phyloP scores from a whole-genome alignment of 2,329 filamentous ascomycete genomes.

The Colletotrichum sp. region DNA sequence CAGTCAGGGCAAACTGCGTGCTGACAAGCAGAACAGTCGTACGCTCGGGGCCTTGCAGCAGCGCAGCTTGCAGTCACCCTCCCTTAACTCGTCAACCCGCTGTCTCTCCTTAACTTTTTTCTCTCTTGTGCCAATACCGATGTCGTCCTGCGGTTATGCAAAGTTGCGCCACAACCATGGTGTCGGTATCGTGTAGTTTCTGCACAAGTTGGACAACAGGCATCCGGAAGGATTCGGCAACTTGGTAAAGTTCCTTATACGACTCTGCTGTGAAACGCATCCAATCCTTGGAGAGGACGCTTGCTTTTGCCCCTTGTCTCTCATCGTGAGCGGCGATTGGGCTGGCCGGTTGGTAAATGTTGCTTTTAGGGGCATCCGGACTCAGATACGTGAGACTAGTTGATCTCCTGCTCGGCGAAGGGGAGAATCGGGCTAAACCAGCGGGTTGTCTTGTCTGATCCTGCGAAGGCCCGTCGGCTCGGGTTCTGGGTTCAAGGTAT shows the following conservation, averaged over 20 bases:
- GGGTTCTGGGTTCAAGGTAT: background rate
- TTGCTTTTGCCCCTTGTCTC: constrained; percentile 3
- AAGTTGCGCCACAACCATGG: constrained; percentile 23
- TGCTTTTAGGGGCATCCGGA: background rate
- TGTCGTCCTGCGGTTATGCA: constrained; percentile 5
- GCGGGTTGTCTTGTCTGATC: background rate
- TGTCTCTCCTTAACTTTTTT: background rate
- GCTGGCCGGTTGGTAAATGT: background rate
- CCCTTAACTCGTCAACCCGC: background rate
- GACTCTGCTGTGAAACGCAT: constrained; percentile 2
- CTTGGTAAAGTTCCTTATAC: background rate
- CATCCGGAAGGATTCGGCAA: background rate
- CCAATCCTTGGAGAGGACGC: background rate
- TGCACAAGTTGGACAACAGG: background rate
- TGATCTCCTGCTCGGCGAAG: background rate
- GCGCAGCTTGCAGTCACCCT: background rate
- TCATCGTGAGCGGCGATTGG: background rate
- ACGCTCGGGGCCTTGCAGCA: constrained; percentile 21
- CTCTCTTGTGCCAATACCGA: background rate
- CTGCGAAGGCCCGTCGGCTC: background rate
- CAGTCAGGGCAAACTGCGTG: background rate
- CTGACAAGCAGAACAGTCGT: background rate
- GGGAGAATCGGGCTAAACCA: background rate
- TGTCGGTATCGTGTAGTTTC: constrained; percentile 9
- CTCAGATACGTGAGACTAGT: background rate